Conservation (phyloP, 805 yeast genomes). For the Spencermartinsiella europaea region DNA sequence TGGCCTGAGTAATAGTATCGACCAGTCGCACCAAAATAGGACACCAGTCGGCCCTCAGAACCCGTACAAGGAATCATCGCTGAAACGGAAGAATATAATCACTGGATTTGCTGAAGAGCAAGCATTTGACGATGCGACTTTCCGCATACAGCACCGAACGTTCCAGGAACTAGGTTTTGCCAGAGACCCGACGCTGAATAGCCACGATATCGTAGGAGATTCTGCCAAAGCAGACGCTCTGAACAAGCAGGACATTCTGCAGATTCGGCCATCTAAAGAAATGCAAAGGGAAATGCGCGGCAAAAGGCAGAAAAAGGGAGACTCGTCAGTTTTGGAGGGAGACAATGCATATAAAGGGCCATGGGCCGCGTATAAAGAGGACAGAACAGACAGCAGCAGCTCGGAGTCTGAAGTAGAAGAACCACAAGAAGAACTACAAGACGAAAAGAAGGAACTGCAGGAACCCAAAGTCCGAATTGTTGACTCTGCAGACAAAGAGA, state of each 20-base stretch:
- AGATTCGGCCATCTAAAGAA: conserved; percentile 26
- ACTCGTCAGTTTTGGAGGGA: conserved; percentile 37
- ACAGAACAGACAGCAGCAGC: conserved; percentile 3
- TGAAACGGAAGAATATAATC: conserved; percentile 26
- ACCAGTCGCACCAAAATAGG: background rate
- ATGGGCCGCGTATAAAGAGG: conserved; percentile 50
- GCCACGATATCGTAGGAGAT: conserved; percentile 20
- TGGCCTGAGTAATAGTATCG: background rate
- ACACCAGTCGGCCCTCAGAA: conserved; percentile 12
- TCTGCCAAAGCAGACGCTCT: conserved; percentile 20
- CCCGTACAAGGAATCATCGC: conserved; percentile 13
- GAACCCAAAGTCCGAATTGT: conserved; percentile 17
- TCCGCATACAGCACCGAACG: conserved; percentile 38
- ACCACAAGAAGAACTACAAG: conserved; percentile 18
- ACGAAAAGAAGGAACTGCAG: conserved; percentile 24
- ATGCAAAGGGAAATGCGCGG: conserved; percentile 33
- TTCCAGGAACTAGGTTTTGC: conserved; percentile 34
- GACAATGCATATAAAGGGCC: conserved; percentile 51
- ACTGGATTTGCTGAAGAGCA: conserved; percentile 33
- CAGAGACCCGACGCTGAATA: conserved; percentile 24
- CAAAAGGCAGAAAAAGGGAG: conserved; percentile 38
- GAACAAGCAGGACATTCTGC: conserved; percentile 26
- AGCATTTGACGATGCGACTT: conserved; percentile 38
- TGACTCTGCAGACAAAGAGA: conserved; percentile 5
- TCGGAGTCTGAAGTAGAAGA: conserved; percentile 20